Conservation (phyloP, 179 eudicot species). For the Drosera spatulata region DNA sequence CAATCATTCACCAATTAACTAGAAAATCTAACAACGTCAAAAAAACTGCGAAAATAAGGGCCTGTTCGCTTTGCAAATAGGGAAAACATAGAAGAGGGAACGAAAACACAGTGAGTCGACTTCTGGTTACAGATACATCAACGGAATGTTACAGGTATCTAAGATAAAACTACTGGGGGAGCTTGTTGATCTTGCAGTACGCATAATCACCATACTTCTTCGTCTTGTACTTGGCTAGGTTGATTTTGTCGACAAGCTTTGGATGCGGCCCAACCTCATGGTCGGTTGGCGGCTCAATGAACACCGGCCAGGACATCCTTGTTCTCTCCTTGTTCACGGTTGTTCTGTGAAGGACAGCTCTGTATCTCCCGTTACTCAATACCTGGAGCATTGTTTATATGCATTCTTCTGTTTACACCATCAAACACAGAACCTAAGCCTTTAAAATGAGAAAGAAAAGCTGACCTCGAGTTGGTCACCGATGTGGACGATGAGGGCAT, state of each 20-base stretch:
- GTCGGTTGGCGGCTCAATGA: conserved; percentile 58
- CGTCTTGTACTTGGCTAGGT: conserved; percentile 47
- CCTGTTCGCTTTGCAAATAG: no score
- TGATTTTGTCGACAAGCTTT: conserved; percentile 24
- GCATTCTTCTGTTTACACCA: no score
- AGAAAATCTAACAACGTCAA: no score
- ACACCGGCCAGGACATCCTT: conserved; percentile 8
- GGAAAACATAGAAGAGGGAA: no score
- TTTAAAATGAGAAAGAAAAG: no score
- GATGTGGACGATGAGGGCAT: conserved; percentile 53
- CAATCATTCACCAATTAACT: no score
- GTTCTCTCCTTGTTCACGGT: conserved; percentile 51
- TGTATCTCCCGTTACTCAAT: conserved; percentile 61
- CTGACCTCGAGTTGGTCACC: conserved; percentile 66
- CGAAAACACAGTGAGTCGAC: no score
- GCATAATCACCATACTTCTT: conserved; percentile 49
- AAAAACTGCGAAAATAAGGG: no score
- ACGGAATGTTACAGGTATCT: no score
- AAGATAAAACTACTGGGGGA: conserved; percentile 28
- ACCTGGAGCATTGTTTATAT: conserved; percentile 16
- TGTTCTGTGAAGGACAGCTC: conserved; percentile 50
- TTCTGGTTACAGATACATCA: no score
- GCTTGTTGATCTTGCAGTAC: conserved; percentile 52
- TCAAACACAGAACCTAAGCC: no score
- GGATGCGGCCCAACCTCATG: conserved; percentile 37